Conservation (phyloP, 768 basidiomycete species). For the Lanmaoa pseudosensibilis region DNA sequence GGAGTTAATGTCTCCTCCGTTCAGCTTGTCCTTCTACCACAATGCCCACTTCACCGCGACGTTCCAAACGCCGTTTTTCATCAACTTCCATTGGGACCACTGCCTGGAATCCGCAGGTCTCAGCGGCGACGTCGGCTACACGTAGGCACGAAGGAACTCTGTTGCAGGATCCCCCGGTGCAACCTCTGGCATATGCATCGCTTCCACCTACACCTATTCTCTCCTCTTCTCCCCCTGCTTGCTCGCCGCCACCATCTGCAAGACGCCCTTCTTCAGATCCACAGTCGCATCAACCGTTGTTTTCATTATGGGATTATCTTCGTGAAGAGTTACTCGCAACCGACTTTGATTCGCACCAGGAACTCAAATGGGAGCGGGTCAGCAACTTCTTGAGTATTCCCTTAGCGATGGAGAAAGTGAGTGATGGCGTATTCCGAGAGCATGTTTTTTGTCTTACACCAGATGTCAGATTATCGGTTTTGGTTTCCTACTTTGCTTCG, state of each 20-base stretch:
- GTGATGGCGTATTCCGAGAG: constrained; percentile 5
- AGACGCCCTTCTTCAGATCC: constrained; percentile 15
- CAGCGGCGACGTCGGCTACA: constrained; percentile 9
- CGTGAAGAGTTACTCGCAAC: constrained; percentile 85
- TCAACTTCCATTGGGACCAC: constrained; percentile 26
- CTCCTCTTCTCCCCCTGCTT: constrained; percentile 42
- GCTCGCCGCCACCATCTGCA: constrained; percentile 25
- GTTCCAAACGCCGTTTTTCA: constrained; percentile 34
- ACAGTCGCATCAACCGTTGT: constrained; percentile 45
- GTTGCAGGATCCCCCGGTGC: constrained; percentile 10
- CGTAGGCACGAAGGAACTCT: constrained; percentile 14
- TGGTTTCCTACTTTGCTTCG: constrained; percentile 90
- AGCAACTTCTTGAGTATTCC: constrained; percentile 95
- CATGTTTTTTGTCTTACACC: constrained; percentile 4
- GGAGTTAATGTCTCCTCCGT: too few relatives aligned
- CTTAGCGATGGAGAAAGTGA: constrained; percentile 90
- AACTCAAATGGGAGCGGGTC: constrained; percentile 93
- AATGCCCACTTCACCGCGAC: constrained; percentile 36
- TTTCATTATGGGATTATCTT: constrained; percentile 91
- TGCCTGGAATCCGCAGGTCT: constrained; percentile 23
- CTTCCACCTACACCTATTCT: constrained; percentile 72
- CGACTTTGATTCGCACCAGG: constrained; percentile 94
- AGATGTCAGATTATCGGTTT: constrained; percentile 77
- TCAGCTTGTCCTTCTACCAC: background rate
- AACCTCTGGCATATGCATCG: constrained; percentile 64